Evolutionary conservation across 1,284 basidiomycete genomes (phyloP), one percentile per base, ranked within the genome.

Genomic region (Apiotrichum montevideense): DNA sequence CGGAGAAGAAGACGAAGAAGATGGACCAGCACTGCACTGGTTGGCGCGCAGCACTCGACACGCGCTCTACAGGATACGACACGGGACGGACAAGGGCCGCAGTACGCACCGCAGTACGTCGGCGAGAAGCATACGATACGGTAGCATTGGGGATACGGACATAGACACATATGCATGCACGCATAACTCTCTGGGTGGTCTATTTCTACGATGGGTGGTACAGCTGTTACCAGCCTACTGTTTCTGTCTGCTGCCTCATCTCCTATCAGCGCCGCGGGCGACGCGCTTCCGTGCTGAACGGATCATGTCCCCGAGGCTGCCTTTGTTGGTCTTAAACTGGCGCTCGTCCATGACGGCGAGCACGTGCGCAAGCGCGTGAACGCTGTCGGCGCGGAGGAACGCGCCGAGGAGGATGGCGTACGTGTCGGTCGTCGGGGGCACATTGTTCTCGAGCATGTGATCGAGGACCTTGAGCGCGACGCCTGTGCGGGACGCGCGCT

Each of bases 371-470:
- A 90, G 71, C 69, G 81, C 80, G 44, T 80, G 78, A 35, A 84
- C 87, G 53, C 85, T 66, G 9, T 65, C 74, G 33, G 50, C 43
- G 21, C 35, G 33, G 62, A 81, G 79, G 37, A 92, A 68, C 37
- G 85, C 86, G 8, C 77, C 76, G 60, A 93, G 75, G 54, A 90
- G 70, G 64, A 91, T 79, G 73, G 84, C 84, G 84, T 87, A 92
- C 51, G 87, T 88, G 70, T 85, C 83, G 58, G 81, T 77, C 55
- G 79, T 80, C 55, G 85, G 77, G 53, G 77, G 71, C 55, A 85
- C 70, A 46, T 75, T 80, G 55, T 77, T 73, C 60, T 73, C 69
- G 56, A 76, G 70, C 87, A 91, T 89, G 61, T 84, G 81, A 55
- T 79, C 78, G 72, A 87, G 87, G 62, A 80, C 76, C 56, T 79